These are phyloP conservation scores for Tribonema minus DNA, from an alignment of 108 stramenopile genomes.

Conservation along the genomic window DNA sequence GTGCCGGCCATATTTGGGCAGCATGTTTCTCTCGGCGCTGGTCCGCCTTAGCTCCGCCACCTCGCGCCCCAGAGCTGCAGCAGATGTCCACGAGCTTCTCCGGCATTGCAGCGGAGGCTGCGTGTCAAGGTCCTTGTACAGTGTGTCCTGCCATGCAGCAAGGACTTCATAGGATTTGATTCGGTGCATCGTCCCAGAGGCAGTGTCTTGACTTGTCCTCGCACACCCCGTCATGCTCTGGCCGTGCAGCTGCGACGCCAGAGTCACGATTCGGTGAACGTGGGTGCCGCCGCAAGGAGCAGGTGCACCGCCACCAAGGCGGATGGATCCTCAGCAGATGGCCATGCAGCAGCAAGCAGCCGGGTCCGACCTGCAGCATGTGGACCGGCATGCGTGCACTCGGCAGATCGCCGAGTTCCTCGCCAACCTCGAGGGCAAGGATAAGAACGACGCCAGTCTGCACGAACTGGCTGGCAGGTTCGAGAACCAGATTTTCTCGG, in stretches of 20 bases:
- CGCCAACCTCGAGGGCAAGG: conserved; percentile 17
- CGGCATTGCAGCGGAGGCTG: not conserved
- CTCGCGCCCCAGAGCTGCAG: not conserved
- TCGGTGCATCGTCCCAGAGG: no score
- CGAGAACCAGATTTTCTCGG: conserved; percentile 27
- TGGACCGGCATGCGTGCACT: conserved; percentile 8
- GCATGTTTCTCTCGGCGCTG: no score
- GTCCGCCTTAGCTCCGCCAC: no score
- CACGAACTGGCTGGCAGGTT: conserved; percentile 10
- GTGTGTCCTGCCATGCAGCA: no score
- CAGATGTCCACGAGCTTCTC: not conserved
- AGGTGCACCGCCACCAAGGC: not conserved
- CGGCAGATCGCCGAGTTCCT: conserved; percentile 21
- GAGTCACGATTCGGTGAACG: not conserved
- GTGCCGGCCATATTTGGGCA: no score
- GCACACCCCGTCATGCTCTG: not conserved
- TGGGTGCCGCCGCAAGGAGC: not conserved
- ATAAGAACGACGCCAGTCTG: conserved; percentile 19
- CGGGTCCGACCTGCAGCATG: not conserved
- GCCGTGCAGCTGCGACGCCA: not conserved
- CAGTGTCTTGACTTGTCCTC: no score
- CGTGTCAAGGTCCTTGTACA: no score
- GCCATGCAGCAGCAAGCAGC: not conserved
- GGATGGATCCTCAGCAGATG: not conserved
- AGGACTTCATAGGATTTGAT: no score